Evolutionary conservation across 139 green algal genomes (phyloP), one percentile per base, ranked within the genome.

Genomic region (Yamagishiella unicocca): DNA sequence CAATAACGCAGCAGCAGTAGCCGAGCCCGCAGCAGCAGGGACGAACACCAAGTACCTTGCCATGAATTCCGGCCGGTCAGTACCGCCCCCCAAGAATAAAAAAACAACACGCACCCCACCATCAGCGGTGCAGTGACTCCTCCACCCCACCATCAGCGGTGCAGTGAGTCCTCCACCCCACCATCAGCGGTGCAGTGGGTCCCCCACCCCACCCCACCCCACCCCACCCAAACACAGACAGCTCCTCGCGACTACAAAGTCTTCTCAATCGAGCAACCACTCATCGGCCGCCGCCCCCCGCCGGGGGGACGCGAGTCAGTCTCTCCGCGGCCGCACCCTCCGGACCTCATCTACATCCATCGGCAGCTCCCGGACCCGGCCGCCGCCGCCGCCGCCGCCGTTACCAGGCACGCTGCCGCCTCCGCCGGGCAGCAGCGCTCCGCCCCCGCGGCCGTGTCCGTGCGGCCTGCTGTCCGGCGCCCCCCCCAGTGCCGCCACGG

Each of bases 311-410:
- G n/a, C n/a, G n/a, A n/a, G 55, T 78, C 72, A 88, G 1, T 84
- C 78, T 19, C 87, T 55, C n/a, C 90, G 80, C 35, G 82, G 87
- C 83, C 90, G 74, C 70, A 93, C 87, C 0, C 90, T 75, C 45
- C 90, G 87, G 24, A 77, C 76, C 0, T 93, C 87, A 4, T 78
- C 67, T 1, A 64, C 53, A 17, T 68, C 85, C 42, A 58, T 42
- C 43, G 22, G 29, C 33, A 84, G 31, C 4, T 89, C 85, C 1
- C 85, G 75, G 37, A 35, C 42, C 1, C 85, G 58, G 25, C 42
- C 84, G 55, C 35, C 38, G 31, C 45, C 46, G 0, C 42, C 71
- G 25, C 71, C 71, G 8, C 42, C 54, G 38, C 77, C 40, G 19
- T 27, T 66, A 42, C 58, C 75, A 2, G 4, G 62, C 8, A 24